Evolutionary conservation across 768 basidiomycete genomes (phyloP).

Genomic region (Auricularia cornea): DNA sequence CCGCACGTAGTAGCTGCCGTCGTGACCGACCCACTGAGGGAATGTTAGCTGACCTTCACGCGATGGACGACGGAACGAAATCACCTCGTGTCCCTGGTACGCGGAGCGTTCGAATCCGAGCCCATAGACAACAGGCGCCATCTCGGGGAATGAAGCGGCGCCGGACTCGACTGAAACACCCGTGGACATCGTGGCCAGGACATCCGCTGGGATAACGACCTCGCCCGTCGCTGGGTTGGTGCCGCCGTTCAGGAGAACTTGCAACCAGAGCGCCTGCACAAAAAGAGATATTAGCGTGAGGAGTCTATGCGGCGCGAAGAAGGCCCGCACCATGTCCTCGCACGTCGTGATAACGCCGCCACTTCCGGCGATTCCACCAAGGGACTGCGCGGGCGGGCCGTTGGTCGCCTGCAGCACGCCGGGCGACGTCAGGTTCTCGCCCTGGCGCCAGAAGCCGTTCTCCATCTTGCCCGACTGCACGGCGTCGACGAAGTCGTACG

Average conservation of each 20-base stretch:
- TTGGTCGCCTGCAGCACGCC: not conserved
- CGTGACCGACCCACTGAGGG: not conserved
- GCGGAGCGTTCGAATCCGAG: not conserved
- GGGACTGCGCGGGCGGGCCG: not conserved
- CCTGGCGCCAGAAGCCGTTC: not conserved
- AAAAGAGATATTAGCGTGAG: no score
- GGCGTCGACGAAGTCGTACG: not conserved
- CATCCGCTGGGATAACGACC: not conserved
- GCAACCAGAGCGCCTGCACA: not conserved
- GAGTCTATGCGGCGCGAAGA: no score
- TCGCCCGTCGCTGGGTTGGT: not conserved
- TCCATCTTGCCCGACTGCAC: not conserved
- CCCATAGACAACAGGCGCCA: not conserved
- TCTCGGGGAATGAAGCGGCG: not conserved
- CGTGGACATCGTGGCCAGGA: not conserved
- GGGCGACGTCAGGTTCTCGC: not conserved
- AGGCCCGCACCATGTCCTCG: not conserved
- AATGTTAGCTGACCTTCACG: no score
- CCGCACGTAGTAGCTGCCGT: not conserved
- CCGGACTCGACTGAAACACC: not conserved
- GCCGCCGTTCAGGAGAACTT: not conserved
- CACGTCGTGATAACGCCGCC: not conserved
- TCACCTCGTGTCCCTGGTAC: not conserved
- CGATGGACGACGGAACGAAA: no score
- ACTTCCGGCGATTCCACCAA: not conserved